A percentile compares a stretch with the other conserved stretches of the same genome.
phyloP scores from a whole-genome alignment of 441 rosid species.

The Adansonia gregorii region DNA sequence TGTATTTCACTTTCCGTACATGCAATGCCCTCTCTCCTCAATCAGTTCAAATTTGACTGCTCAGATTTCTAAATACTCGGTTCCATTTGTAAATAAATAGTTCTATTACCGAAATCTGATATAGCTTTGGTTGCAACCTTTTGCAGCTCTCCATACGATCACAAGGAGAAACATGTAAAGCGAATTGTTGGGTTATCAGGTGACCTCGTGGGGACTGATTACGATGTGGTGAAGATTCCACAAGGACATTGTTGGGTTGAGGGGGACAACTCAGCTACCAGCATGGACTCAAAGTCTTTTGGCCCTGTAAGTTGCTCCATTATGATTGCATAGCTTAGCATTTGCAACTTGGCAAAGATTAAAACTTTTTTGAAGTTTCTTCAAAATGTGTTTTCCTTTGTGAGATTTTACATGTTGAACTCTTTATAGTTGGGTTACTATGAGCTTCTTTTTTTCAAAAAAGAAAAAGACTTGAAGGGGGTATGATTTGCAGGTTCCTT shows the following conservation, averaged over 20 bases:
- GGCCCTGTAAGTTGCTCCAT: constrained; percentile 70
- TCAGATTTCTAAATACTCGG: background rate
- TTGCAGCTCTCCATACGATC: constrained; percentile 72
- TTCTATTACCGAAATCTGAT: constrained; percentile 27
- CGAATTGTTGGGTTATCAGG: constrained; percentile 90
- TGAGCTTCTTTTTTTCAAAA: background rate
- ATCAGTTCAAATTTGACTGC: background rate
- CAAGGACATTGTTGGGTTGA: constrained; percentile 95
- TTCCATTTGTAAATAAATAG: too few species aligned
- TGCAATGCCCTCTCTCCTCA: background rate
- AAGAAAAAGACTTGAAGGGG: constrained; percentile 9
- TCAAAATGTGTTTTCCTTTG: too few species aligned
- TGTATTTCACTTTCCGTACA: constrained; percentile 17
- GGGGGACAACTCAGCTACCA: constrained; percentile 71
- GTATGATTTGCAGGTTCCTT: constrained; percentile 62
- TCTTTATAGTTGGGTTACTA: background rate
- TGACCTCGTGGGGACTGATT: constrained; percentile 65
- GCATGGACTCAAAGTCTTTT: constrained; percentile 74
- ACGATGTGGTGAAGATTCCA: constrained; percentile 68
- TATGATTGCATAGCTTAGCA: background rate
- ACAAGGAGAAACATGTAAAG: constrained; percentile 70
- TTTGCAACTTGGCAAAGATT: background rate
- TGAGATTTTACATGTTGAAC: background rate
- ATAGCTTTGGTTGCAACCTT: constrained; percentile 21
- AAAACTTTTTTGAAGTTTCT: too few species aligned